Conservation (phyloP, 345 rosid species). For the Angophora floribunda region DNA sequence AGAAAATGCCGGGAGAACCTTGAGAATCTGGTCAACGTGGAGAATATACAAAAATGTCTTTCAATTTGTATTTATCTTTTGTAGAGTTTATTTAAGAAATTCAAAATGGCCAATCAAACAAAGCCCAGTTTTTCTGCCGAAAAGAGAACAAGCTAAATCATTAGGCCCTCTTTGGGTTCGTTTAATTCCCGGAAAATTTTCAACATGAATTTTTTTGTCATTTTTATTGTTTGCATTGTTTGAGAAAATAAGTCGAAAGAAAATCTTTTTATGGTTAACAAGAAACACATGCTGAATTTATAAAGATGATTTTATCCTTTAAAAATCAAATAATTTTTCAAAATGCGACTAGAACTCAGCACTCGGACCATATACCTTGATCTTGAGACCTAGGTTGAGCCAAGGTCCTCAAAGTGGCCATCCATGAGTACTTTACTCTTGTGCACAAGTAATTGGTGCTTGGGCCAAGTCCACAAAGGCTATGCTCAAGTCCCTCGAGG, state of each 20-base stretch:
- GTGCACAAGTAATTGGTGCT: rapidly evolving
- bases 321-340: neutral
- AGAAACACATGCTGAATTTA: neutral
- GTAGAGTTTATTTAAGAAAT: neutral
- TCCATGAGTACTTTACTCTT: neutral
- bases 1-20: neutral
- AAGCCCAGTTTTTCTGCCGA: neutral
- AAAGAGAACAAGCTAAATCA: neutral
- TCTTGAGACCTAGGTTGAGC: rapidly evolving
- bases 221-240: too few species aligned
- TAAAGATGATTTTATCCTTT: neutral
- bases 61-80: neutral
- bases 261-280: neutral
- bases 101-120: rapidly evolving
- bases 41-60: neutral
- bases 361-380: too few species aligned
- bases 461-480: neutral
- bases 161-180: neutral
- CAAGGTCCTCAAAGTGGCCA: rapidly evolving
- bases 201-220: too few species aligned
- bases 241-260: too few species aligned
- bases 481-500: neutral
- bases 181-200: too few species aligned
- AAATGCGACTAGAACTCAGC: too few species aligned
- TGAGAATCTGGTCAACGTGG: neutral